These are phyloP conservation scores for Senna siamea DNA, from an alignment of 306 rosid species.

Conservation along the genomic window DNA sequence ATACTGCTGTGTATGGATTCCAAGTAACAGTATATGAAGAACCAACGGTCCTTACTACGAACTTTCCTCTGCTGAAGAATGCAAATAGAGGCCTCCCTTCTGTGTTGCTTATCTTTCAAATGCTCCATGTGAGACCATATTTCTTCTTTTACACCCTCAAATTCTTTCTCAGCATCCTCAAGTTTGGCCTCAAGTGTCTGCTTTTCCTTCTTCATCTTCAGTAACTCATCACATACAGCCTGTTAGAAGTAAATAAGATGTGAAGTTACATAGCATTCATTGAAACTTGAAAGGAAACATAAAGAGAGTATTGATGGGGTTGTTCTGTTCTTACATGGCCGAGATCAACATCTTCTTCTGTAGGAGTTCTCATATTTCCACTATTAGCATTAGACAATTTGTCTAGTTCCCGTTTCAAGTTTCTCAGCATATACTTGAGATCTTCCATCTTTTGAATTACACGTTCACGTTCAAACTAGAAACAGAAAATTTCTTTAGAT, in stretches of 20 bases:
- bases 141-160: slow-evolving; percentile 20
- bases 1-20: not conserved
- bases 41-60: not conserved
- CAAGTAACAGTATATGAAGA: not conserved
- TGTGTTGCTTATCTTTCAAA: not conserved
- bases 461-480: not conserved
- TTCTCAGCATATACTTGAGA: not conserved
- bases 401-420: not conserved
- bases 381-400: not conserved
- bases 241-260: not conserved
- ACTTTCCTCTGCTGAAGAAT: not conserved
- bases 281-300: not conserved
- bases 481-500: not conserved
- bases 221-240: not conserved
- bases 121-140: slow-evolving; percentile 5
- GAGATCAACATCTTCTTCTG: not conserved
- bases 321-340: not conserved
- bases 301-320: not conserved
- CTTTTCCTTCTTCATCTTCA: not conserved
- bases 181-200: not conserved
- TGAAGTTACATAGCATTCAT: not conserved
- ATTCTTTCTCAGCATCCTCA: not conserved
- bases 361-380: not conserved
- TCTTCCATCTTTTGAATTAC: not conserved
- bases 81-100: not conserved